Evolutionary conservation across 139 green algal species (phyloP).

Genomic region (Haematococcus lacustris): DNA sequence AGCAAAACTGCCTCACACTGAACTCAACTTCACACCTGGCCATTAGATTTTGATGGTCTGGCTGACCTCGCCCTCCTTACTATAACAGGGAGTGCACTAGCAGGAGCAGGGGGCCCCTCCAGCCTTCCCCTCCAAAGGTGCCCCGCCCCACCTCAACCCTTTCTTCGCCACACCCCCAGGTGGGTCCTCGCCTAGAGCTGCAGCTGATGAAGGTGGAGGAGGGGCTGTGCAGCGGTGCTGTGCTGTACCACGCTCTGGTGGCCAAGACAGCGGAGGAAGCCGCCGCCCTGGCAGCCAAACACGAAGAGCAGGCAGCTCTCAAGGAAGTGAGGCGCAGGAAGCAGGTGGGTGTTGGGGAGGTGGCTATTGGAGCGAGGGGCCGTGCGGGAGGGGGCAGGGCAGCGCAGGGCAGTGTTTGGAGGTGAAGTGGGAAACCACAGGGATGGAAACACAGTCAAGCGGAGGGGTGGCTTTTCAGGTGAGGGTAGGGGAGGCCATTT

Average conservation of each 20-base stretch:
- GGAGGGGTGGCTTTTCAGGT: not conserved
- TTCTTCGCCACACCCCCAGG: too few relatives aligned
- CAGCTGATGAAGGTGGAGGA: constrained; percentile 93
- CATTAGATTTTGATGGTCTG: too few relatives aligned
- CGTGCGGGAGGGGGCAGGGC: not conserved
- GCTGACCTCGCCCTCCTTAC: too few relatives aligned
- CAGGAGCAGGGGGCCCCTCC: too few relatives aligned
- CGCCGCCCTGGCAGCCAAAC: constrained; percentile 36
- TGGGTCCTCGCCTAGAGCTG: constrained; percentile 85
- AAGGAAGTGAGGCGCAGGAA: constrained; percentile 50
- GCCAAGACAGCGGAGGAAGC: constrained; percentile 50
- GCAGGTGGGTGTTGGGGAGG: constrained; percentile 30
- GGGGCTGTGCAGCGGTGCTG: constrained; percentile 78
- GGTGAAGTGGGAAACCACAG: not conserved
- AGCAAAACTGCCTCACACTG: too few relatives aligned
- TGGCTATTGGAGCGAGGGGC: not conserved
- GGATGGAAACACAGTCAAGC: not conserved
- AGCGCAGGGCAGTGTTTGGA: not conserved
- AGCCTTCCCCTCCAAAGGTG: too few relatives aligned
- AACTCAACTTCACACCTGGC: too few relatives aligned
- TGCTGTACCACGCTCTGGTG: constrained; percentile 85
- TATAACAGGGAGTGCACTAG: too few relatives aligned
- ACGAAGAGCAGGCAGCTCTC: constrained; percentile 36
- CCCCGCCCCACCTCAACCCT: too few relatives aligned
- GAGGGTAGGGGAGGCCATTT: not conserved